Percentiles rank a stretch among this genome's conserved stretches.
Conservation (phyloP, 345 rosid genomes). For the Viola odorata region DNA sequence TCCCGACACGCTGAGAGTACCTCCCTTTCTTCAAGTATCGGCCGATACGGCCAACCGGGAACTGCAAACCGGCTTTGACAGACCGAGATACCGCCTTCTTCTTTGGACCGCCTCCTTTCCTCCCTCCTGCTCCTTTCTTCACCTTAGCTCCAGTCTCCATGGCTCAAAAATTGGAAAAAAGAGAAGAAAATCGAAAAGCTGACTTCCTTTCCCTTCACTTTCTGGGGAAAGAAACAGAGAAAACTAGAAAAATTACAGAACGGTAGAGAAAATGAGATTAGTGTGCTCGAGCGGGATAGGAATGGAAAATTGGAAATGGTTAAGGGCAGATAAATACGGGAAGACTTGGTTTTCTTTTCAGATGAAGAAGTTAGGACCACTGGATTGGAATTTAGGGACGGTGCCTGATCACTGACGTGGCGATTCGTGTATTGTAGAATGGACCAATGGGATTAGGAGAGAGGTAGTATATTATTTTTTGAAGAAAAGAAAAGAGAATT, state of each 20-base stretch:
- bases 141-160: slow-evolving; percentile 28
- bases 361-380: not conserved
- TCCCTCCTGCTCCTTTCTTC: slow-evolving; percentile 40
- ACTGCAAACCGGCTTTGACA: slow-evolving; percentile 37
- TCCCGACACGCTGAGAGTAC: slow-evolving; percentile 34
- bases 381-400: not conserved
- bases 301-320: no score
- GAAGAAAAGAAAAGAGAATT: no score
- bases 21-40: slow-evolving; percentile 40
- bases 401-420: not conserved
- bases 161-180: not conserved
- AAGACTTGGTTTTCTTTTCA: not conserved
- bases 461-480: no score
- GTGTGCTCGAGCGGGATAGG: not conserved
- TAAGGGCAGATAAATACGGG: not conserved
- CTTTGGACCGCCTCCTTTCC: slow-evolving; percentile 40
- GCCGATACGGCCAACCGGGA: slow-evolving; percentile 37
- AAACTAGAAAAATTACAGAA: not conserved
- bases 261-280: not conserved
- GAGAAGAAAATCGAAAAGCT: no score
- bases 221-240: not conserved
- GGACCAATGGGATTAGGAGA: not conserved
- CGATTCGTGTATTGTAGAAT: not conserved
- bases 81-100: slow-evolving; percentile 36
- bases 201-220: no score